Conservation (phyloP, 345 rosid genomes). For the Nasturtium officinale region DNA sequence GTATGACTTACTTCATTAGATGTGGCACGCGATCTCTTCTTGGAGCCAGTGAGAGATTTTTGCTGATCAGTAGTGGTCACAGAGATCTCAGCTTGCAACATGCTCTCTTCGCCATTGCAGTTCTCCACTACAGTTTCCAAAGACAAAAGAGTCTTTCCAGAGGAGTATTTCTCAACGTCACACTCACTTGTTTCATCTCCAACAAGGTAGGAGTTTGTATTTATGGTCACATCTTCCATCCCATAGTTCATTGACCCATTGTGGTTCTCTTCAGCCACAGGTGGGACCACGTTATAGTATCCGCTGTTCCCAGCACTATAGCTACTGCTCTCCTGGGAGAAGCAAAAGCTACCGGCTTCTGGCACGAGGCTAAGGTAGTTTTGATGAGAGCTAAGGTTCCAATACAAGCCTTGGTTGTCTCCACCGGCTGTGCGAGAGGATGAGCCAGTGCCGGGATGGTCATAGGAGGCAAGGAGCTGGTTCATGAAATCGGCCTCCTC, state of each 20-base stretch:
- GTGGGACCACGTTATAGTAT: constrained; percentile 31
- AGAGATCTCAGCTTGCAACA: constrained; percentile 41
- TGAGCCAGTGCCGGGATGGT: constrained; percentile 37
- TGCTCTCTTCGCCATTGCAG: constrained; percentile 29
- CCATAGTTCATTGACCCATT: constrained; percentile 48
- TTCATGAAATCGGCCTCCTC: constrained; percentile 87
- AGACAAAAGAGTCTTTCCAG: constrained; percentile 34
- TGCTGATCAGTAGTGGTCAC: constrained; percentile 44
- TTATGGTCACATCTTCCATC: constrained; percentile 48
- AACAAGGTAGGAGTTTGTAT: constrained; percentile 53
- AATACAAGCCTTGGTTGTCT: constrained; percentile 50
- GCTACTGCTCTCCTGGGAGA: constrained; percentile 53
- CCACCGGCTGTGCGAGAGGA: constrained; percentile 34
- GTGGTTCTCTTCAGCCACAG: constrained; percentile 42
- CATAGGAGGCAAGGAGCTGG: constrained; percentile 56
- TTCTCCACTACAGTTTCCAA: constrained; percentile 41
- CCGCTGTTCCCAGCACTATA: constrained; percentile 39
- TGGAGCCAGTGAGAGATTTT: constrained; percentile 41
- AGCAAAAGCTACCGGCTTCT: constrained; percentile 32
- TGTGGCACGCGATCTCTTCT: constrained; percentile 58
- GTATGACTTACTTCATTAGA: constrained; percentile 59
- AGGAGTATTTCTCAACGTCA: constrained; percentile 46
- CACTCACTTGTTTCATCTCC: constrained; percentile 50
- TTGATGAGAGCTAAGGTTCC: constrained; percentile 35
- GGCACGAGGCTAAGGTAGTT: constrained; percentile 36